Evolutionary conservation across 768 basidiomycete species (phyloP).

Genomic region (Pleurotus giganteus): DNA sequence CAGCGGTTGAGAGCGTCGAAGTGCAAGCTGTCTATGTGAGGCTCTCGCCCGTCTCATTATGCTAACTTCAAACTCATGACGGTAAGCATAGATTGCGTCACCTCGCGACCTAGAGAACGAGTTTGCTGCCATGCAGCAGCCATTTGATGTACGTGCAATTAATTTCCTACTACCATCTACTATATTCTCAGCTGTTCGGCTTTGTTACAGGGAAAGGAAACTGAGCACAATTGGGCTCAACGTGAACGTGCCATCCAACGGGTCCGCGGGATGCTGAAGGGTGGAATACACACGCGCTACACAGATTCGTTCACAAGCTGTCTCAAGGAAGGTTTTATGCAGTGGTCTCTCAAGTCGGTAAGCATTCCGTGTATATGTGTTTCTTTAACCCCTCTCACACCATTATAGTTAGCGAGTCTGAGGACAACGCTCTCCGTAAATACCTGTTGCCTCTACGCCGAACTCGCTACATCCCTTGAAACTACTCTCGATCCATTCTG

Average conservation of each 20-base stretch:
- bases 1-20: conserved; percentile 41
- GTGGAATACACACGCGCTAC: conserved; percentile 75
- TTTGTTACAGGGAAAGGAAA: conserved; percentile 79
- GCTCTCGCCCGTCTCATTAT: conserved; percentile 8
- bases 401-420: conserved; percentile 72
- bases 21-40: conserved; percentile 72
- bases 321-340: conserved; percentile 76
- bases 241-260: conserved; percentile 76
- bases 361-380: conserved; percentile 23
- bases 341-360: conserved; percentile 84
- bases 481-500: conserved; percentile 73
- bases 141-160: conserved; percentile 79
- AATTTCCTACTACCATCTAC: not conserved
- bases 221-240: conserved; percentile 91
- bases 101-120: conserved; percentile 82
- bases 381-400: conserved; percentile 1
- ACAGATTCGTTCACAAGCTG: conserved; percentile 70
- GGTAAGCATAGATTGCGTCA: conserved; percentile 67
- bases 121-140: conserved; percentile 73
- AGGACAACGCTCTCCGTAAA: conserved; percentile 87
- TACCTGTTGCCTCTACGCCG: conserved; percentile 73
- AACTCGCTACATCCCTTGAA: conserved; percentile 68
- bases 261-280: conserved; percentile 88
- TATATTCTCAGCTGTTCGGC: conserved; percentile 10
- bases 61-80: not conserved